Evolutionary conservation across 2,329 filamentous ascomycete species (phyloP).

Genomic region (Aspergillus phoenicis): DNA sequence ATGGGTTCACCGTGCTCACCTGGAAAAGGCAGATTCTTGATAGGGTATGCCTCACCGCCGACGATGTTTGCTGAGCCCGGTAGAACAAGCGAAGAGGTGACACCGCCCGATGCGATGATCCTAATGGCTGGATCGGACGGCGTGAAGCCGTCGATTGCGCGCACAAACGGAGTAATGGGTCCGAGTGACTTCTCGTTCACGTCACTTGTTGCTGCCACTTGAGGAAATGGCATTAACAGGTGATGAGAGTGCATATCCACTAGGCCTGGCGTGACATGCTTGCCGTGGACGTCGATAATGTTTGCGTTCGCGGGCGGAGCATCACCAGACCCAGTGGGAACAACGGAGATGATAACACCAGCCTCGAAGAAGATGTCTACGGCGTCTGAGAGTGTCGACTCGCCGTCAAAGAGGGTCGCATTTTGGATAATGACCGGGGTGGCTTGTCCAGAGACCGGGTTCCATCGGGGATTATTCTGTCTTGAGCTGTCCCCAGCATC

Average conservation of each 20-base stretch:
- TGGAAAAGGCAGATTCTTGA: conserved; percentile 67
- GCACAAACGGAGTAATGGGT: conserved; percentile 64
- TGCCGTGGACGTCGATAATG: conserved; percentile 3
- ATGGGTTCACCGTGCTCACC: conserved; percentile 55
- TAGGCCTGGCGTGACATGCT: conserved; percentile 62
- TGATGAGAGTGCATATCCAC: conserved; percentile 74
- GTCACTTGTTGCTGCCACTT: conserved; percentile 58
- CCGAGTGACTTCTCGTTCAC: conserved; percentile 61
- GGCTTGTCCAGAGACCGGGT: neutral
- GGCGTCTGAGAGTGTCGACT: neutral
- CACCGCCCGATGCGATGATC: conserved; percentile 72
- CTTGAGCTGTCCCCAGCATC: neutral
- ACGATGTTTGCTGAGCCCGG: conserved; percentile 74
- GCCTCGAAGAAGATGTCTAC: neutral
- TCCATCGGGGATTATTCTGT: neutral
- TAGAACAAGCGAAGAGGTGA: conserved; percentile 67
- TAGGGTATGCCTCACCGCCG: conserved; percentile 68
- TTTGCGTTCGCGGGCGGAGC: neutral
- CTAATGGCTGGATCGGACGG: conserved; percentile 66
- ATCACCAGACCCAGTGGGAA: neutral
- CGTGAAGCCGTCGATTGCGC: conserved; percentile 66
- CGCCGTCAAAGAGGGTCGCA: conserved; percentile 4
- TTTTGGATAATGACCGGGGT: neutral
- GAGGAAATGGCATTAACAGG: conserved; percentile 61
- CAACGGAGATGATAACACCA: neutral